Conservation (phyloP, 495 filamentous ascomycete species). For the Penicillium odoratum region DNA sequence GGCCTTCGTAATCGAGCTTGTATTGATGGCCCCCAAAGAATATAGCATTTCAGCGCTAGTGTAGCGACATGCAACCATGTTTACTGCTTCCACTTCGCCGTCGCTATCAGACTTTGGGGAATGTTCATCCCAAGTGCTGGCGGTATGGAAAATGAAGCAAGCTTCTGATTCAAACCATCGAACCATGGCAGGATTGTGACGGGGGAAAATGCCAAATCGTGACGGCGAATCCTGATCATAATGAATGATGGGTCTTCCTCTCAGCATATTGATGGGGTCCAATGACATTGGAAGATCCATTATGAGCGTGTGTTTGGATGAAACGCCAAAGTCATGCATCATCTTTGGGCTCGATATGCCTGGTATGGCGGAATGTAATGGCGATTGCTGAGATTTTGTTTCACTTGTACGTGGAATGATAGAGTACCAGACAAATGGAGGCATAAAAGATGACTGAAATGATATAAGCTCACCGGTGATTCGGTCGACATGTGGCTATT, state of each 20-base stretch:
- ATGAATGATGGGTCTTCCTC: constrained; percentile 51
- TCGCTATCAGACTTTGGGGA: background rate
- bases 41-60: constrained; percentile 60
- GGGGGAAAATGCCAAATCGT: constrained; percentile 64
- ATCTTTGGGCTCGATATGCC: constrained; percentile 61
- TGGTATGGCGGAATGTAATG: constrained; percentile 50
- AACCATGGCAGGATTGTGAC: constrained; percentile 51
- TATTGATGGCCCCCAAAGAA: constrained; percentile 56
- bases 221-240: constrained; percentile 54
- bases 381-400: constrained; percentile 3
- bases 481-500: constrained; percentile 57
- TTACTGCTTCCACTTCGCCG: constrained; percentile 35
- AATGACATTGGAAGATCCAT: constrained; percentile 65
- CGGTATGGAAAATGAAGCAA: constrained; percentile 68
- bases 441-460: constrained; percentile 59
- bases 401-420: constrained; percentile 42
- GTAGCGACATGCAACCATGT: constrained; percentile 62
- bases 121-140: constrained; percentile 60
- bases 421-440: constrained; percentile 66
- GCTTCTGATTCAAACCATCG: constrained; percentile 64
- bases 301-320: constrained; percentile 57
- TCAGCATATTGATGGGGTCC: constrained; percentile 56
- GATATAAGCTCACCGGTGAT: constrained; percentile 60
- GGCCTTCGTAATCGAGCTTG: constrained; percentile 12
- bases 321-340: constrained; percentile 74